These are phyloP conservation scores for Chiua virens DNA, from an alignment of 768 basidiomycete genomes.

Conservation along the genomic window DNA sequence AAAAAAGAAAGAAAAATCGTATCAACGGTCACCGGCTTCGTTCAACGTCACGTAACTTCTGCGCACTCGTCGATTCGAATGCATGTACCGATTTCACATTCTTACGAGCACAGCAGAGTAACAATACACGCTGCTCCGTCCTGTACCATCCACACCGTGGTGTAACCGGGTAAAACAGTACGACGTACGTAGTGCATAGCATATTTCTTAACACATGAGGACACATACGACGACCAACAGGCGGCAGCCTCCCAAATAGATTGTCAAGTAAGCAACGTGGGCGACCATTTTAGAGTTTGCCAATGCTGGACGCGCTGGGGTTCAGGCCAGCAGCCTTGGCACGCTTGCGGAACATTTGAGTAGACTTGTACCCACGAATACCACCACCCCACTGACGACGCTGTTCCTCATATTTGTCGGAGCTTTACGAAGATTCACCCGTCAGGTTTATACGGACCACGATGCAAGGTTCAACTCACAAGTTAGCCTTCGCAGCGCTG, in stretches of 20 bases:
- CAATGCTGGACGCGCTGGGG: slow-evolving; percentile 50
- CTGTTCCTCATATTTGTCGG: slow-evolving; percentile 91
- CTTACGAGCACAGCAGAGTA: no score
- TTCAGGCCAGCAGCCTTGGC: slow-evolving; percentile 86
- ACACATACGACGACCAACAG: slow-evolving; percentile 9
- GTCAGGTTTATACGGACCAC: slow-evolving; percentile 1
- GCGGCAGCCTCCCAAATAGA: neutral
- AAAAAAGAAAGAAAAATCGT: no score
- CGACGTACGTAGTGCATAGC: slow-evolving; percentile 15
- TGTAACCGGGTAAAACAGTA: slow-evolving; percentile 2
- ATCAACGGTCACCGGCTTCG: no score
- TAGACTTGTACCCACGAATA: slow-evolving; percentile 90
- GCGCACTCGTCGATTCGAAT: no score
- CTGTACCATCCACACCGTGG: neutral
- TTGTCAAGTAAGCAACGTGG: neutral
- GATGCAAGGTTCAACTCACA: slow-evolving; percentile 52
- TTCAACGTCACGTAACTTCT: no score
- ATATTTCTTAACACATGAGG: slow-evolving; percentile 19
- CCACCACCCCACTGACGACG: slow-evolving; percentile 96
- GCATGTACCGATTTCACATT: no score
- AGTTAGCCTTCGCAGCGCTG: slow-evolving; percentile 95
- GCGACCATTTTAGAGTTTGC: slow-evolving; percentile 56
- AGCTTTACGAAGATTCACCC: slow-evolving; percentile 39
- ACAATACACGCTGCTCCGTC: neutral
- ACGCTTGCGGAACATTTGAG: slow-evolving; percentile 90